These are phyloP conservation scores for Fomitopsis palustris DNA, from an alignment of 1,284 basidiomycete species.

Conservation along the genomic window DNA sequence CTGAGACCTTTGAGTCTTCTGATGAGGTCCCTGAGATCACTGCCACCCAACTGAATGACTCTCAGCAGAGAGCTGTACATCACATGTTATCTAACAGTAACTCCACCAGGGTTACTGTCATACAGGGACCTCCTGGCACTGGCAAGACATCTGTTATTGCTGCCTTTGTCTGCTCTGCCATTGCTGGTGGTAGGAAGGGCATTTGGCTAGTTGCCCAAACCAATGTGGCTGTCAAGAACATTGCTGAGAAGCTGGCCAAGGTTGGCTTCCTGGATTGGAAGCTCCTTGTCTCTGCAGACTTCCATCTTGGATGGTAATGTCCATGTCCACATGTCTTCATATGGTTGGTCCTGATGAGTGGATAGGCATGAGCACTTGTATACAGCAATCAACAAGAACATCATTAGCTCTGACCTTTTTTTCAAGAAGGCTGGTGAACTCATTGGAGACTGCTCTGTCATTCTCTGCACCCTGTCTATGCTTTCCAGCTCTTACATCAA, in stretches of 20 bases:
- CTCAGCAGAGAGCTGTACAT: conserved; percentile 50
- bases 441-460: conserved; percentile 44
- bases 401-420: conserved; percentile 52
- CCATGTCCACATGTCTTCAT: background rate
- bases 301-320: conserved; percentile 55
- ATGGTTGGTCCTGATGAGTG: conserved; percentile 40
- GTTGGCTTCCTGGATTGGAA: conserved; percentile 45
- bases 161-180: conserved; percentile 44
- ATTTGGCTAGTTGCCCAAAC: conserved; percentile 75
- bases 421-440: conserved; percentile 29
- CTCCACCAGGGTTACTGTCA: conserved; percentile 38
- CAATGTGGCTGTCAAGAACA: conserved; percentile 67
- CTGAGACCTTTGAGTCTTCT: conserved; percentile 18
- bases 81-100: conserved; percentile 45
- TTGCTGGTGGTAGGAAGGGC: conserved; percentile 36
- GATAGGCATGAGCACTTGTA: conserved; percentile 76
- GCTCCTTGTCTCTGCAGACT: conserved; percentile 56
- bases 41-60: conserved; percentile 41
- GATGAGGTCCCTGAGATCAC: conserved; percentile 14
- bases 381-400: conserved; percentile 32
- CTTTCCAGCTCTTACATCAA: conserved; percentile 40
- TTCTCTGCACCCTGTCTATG: conserved; percentile 74
- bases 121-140: conserved; percentile 57
- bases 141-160: conserved; percentile 68
- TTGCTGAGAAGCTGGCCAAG: conserved; percentile 55